A percentile compares a stretch with the other conserved stretches of the same genome.
Evolutionary conservation across 371 early-diverging fungal species (phyloP).

Genomic region (Mucor indicus): DNA sequence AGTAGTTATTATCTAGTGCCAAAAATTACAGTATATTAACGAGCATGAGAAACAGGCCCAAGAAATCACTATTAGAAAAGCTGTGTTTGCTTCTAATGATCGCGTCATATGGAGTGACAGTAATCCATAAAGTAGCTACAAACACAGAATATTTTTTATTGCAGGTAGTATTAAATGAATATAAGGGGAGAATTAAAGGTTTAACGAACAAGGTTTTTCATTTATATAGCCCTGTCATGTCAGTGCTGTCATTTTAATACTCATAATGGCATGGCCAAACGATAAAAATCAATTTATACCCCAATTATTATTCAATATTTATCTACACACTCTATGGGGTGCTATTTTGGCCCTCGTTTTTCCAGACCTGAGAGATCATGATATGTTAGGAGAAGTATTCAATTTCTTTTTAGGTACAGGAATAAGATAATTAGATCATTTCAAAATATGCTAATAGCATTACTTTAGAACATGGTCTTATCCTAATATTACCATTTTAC

Average conservation of each 20-base stretch:
- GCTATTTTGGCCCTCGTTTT: conserved; percentile 46
- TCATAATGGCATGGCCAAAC: conserved; percentile 50
- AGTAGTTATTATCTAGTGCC: conserved; percentile 2
- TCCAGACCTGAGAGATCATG: conserved; percentile 56
- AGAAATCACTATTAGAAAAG: conserved; percentile 34
- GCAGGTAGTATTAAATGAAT: conserved; percentile 47
- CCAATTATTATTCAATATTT: conserved; percentile 52
- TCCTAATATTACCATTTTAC: conserved; percentile 50
- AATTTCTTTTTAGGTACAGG: conserved; percentile 62
- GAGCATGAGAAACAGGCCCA: conserved; percentile 11
- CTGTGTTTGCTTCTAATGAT: conserved; percentile 32
- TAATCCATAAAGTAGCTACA: conserved; percentile 42
- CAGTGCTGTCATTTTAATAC: conserved; percentile 46
- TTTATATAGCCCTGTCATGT: conserved; percentile 55
- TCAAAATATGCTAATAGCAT: no score
- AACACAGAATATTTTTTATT: conserved; percentile 47
- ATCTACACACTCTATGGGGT: conserved; percentile 57
- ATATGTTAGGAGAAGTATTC: conserved; percentile 51
- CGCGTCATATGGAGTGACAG: conserved; percentile 41
- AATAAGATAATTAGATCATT: no score
- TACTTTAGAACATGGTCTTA: conserved; percentile 56
- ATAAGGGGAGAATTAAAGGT: background rate
- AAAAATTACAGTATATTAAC: conserved; percentile 16
- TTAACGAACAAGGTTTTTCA: background rate
- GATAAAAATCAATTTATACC: conserved; percentile 33